Evolutionary conservation across 176 grass and related monocot genomes (phyloP), one percentile per base, ranked within the genome.

Genomic region (Aegilops speltoides): DNA sequence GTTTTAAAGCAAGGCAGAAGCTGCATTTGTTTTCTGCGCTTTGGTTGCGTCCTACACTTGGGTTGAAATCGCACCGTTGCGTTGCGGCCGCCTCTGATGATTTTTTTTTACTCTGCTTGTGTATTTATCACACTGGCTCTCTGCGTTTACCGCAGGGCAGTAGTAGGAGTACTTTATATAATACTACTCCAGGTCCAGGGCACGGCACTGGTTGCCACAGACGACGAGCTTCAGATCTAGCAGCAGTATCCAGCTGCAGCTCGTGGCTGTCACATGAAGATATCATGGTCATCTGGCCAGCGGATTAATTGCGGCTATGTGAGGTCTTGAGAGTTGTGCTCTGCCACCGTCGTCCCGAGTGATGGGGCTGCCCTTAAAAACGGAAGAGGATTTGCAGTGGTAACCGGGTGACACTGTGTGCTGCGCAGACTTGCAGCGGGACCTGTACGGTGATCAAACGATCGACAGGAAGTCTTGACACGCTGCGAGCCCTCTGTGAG

Each of bases 61-160:
- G 62, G 19, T 23, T 29, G 23, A 37, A 78, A 85, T 77, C 45
- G 22, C 83, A 68, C 59, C 73, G 73, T 78, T 85, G 59, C 17
- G 17, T 57, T 22, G 19, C 28, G 17, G 33, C 82, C 23, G 71
- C 28, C 20, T 41, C 57, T 1, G 20, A 4, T 43, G 12, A 10
- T 26, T 31, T 77, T 85, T 59, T 15, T 13, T 13, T 62, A 7
- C 61, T 11, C 1, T 2, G 15, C 64, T 36, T 48, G 19, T 14
- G 23, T 54, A n/a, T 2, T 19, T 36, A 9, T 69, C 64, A 28
- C 28, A 9, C 2, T 13, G 16, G 33, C 34, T 31, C 16, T 62
- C 34, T 77, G 73, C 45, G 25, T 76, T 13, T 45, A 45, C 48
- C 48, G 48, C 48, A 52, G 48, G 48, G 48, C 48, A 45, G 41